A percentile compares a stretch with the other conserved stretches of the same genome.
Conservation (phyloP, 371 early-diverging fungal species). For the Choanephora cucurbitarum region DNA sequence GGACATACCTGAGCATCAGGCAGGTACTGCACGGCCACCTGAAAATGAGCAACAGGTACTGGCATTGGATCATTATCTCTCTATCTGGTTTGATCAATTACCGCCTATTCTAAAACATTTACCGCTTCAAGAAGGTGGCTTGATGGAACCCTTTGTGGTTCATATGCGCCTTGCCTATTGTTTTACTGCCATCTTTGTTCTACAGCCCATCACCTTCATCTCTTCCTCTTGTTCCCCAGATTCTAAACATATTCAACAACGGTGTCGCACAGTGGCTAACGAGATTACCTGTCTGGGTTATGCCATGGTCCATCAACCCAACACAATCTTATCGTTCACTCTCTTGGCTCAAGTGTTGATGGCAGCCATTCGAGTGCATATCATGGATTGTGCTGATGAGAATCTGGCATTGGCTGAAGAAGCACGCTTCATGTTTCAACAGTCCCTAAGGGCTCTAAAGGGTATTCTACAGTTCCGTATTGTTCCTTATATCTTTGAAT, state of each 20-base stretch:
- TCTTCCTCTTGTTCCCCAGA: conserved; percentile 4
- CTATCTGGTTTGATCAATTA: conserved; percentile 20
- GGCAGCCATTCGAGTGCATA: conserved; percentile 20
- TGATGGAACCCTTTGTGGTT: conserved; percentile 22
- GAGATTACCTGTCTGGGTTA: conserved; percentile 24
- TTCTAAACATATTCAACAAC: conserved; percentile 20
- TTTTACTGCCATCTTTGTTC: conserved; percentile 15
- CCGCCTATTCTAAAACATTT: conserved; percentile 33
- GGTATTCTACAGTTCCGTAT: conserved; percentile 16
- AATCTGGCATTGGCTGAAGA: conserved; percentile 25
- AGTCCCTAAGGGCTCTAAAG: conserved; percentile 25
- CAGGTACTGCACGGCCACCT: conserved; percentile 12
- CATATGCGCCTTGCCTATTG: conserved; percentile 33
- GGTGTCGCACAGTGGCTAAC: conserved; percentile 21
- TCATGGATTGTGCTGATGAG: conserved; percentile 23
- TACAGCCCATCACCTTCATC: conserved; percentile 8
- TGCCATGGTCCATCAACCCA: conserved; percentile 21
- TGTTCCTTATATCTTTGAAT: conserved; percentile 28
- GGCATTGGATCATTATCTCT: conserved; percentile 22
- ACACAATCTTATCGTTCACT: conserved; percentile 18
- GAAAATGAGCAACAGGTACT: conserved; percentile 25
- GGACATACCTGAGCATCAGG: conserved; percentile 22
- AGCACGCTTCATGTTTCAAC: conserved; percentile 43
- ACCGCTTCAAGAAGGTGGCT: conserved; percentile 9
- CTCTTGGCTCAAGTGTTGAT: conserved; percentile 19